Evolutionary conservation across 2,329 filamentous ascomycete genomes (phyloP).

Genomic region (Neofusicoccum ribis): DNA sequence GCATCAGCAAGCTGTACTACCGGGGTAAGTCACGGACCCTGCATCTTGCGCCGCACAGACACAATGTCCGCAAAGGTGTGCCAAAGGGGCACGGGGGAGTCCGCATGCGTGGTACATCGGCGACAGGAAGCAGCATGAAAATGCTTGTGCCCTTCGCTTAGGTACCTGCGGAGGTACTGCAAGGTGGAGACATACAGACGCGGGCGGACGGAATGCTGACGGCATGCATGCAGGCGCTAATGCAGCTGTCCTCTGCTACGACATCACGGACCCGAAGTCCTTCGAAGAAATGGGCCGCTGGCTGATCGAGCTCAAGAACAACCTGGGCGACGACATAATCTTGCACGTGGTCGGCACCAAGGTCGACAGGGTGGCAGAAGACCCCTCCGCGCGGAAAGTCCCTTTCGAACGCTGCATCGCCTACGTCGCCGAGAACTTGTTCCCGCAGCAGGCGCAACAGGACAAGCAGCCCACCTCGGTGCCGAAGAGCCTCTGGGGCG

Average conservation of each 20-base stretch:
- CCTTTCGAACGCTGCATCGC: constrained; percentile 95
- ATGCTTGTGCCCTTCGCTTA: constrained; percentile 1
- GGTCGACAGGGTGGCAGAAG: constrained; percentile 80
- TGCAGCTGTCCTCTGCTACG: constrained; percentile 91
- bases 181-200: background rate
- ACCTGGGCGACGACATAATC: constrained; percentile 74
- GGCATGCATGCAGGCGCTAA: constrained; percentile 65
- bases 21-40: constrained; percentile 48
- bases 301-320: constrained; percentile 80
- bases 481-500: constrained; percentile 27
- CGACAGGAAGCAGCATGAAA: background rate
- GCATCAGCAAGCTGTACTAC: constrained; percentile 94
- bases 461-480: constrained; percentile 24
- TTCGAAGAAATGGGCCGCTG: constrained; percentile 92
- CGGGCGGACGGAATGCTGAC: constrained; percentile 11
- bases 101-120: background rate
- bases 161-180: background rate
- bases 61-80: background rate
- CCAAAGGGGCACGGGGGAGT: background rate
- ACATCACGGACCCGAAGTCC: constrained; percentile 81
- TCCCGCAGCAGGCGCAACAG: constrained; percentile 51
- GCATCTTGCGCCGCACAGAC: constrained; percentile 9
- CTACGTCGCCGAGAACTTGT: constrained; percentile 77
- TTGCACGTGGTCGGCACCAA: constrained; percentile 86
- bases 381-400: constrained; percentile 76